These are phyloP conservation scores for Aspergillus sergii DNA, from an alignment of 2,329 filamentous ascomycete genomes.

Conservation along the genomic window DNA sequence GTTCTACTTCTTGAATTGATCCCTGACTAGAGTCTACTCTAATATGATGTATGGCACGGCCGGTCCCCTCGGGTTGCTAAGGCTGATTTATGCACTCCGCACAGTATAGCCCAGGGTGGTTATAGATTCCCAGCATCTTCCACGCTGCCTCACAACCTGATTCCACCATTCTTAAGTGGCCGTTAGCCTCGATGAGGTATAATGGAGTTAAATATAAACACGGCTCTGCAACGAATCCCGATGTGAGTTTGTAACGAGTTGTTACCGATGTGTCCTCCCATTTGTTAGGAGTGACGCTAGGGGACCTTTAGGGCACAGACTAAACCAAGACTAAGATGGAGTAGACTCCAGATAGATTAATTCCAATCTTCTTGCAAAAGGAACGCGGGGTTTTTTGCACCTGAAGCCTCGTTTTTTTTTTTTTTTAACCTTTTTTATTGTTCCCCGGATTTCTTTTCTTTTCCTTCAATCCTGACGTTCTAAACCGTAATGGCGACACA, in stretches of 20 bases:
- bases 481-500: not conserved
- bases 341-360: constrained; percentile 2
- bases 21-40: not conserved
- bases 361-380: not conserved
- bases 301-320: not conserved
- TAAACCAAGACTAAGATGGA: not conserved
- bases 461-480: not conserved
- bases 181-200: not conserved
- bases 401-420: constrained; percentile 8
- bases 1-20: not conserved
- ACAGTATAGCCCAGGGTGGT: not conserved
- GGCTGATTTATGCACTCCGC: not conserved
- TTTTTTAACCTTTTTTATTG: constrained; percentile 4
- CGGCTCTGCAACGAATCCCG: not conserved
- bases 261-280: not conserved
- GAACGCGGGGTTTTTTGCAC: constrained; percentile 12
- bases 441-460: constrained; percentile 21
- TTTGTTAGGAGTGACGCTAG: not conserved
- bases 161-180: not conserved
- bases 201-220: not conserved
- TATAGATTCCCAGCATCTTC: not conserved
- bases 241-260: not conserved
- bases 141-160: not conserved
- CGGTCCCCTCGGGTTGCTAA: not conserved
- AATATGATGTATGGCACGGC: not conserved